These are phyloP conservation scores for Neurospora africana DNA, from an alignment of 495 filamentous ascomycete species.

Conservation along the genomic window DNA sequence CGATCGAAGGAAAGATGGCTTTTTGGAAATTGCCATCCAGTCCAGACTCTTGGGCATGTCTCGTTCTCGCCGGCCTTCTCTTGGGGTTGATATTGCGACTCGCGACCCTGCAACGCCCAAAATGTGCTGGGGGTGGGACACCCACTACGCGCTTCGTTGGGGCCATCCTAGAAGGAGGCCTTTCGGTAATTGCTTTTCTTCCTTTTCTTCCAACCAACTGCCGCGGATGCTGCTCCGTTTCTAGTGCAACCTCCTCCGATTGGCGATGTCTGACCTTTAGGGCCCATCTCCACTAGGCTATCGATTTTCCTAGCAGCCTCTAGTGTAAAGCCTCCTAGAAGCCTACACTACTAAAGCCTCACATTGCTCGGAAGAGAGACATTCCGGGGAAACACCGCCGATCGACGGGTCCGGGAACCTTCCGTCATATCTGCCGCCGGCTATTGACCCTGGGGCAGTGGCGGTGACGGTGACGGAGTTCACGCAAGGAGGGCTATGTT, in stretches of 20 bases:
- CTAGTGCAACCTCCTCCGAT: neutral
- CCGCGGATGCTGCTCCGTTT: neutral
- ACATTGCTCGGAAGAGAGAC: neutral
- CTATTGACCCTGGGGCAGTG: neutral
- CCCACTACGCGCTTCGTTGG: neutral
- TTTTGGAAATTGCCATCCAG: neutral
- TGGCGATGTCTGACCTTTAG: neutral
- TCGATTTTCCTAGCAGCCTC: neutral
- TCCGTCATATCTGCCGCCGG: neutral
- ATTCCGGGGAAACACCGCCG: neutral
- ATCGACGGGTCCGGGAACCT: neutral
- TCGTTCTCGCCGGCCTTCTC: neutral
- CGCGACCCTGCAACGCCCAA: neutral
- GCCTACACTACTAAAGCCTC: neutral
- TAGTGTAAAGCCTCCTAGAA: neutral
- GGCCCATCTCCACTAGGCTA: neutral
- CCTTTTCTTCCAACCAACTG: neutral
- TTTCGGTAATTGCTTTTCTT: neutral
- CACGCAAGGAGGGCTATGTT: neutral
- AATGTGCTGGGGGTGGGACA: neutral
- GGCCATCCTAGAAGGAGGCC: neutral
- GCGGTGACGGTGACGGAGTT: neutral
- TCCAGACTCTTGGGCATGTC: neutral
- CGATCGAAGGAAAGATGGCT: neutral
- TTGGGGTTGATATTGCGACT: neutral